phyloP scores from a whole-genome alignment of 2,329 filamentous ascomycete genomes.

The Penicillium sp. region DNA sequence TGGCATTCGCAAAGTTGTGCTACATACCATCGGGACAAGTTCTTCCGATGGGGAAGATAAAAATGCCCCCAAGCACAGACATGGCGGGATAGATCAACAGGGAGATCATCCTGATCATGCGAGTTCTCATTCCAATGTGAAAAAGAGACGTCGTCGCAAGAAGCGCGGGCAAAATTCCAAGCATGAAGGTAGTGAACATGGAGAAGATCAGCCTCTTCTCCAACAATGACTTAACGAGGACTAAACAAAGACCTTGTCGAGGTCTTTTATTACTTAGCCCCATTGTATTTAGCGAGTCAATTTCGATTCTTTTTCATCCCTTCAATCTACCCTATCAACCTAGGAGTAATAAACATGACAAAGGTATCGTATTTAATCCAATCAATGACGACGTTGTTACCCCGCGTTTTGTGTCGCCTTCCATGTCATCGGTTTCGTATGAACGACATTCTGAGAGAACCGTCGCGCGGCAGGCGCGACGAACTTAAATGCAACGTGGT shows the following conservation, averaged over 20 bases:
- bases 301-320: too few species aligned
- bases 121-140: constrained; percentile 5
- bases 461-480: too few species aligned
- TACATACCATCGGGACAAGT: constrained; percentile 65
- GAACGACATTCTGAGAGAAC: too few species aligned
- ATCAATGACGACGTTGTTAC: constrained; percentile 6
- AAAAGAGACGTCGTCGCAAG: constrained; percentile 24
- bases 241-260: not conserved
- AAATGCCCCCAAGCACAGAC: constrained; percentile 5
- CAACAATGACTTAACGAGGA: not conserved
- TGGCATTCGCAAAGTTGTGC: constrained; percentile 72
- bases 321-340: too few species aligned
- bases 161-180: constrained; percentile 21
- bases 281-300: too few species aligned
- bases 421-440: too few species aligned
- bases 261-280: too few species aligned
- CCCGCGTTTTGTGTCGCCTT: constrained; percentile 12
- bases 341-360: not conserved
- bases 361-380: not conserved
- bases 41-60: constrained; percentile 41
- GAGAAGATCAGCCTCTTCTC: constrained; percentile 25
- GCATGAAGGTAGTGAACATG: constrained; percentile 2
- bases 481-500: not conserved
- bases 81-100: constrained; percentile 1
- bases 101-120: constrained; percentile 2